Conservation (phyloP, 306 rosid genomes). For the Cyclanthera cordifolia region DNA sequence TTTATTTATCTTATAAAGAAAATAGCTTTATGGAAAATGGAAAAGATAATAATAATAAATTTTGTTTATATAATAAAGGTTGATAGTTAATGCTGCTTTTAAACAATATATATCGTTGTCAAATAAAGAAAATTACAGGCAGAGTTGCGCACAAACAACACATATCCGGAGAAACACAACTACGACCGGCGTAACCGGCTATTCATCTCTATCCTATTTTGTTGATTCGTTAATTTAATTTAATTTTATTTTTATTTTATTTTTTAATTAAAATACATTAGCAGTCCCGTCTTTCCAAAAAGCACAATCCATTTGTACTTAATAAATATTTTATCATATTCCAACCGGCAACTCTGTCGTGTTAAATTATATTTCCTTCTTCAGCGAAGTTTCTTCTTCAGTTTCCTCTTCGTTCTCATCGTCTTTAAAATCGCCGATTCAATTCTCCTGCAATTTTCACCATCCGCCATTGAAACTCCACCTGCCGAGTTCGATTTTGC, state of each 20-base stretch:
- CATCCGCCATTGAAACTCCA: constrained; percentile 5
- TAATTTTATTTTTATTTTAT: neutral
- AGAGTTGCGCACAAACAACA: neutral
- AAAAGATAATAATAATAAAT: no score
- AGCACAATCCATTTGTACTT: neutral
- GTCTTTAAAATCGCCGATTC: neutral
- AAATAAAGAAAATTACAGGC: neutral
- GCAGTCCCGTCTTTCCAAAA: constrained; percentile 3
- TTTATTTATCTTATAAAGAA: no score
- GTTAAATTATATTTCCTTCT: neutral
- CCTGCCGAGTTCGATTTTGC: neutral
- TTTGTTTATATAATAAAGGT: no score
- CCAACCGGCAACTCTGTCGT: constrained; percentile 12
- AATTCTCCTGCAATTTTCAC: neutral
- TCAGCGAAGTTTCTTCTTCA: constrained; percentile 6
- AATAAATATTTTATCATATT: neutral
- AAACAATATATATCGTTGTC: neutral
- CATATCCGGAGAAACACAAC: neutral
- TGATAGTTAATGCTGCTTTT: no score
- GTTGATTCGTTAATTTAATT: neutral
- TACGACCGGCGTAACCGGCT: neutral
- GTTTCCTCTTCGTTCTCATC: constrained; percentile 4
- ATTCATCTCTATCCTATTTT: neutral
- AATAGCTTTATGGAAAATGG: no score
- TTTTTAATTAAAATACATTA: neutral